Evolutionary conservation across 2,329 filamentous ascomycete species (phyloP), one percentile per base, ranked within the genome.

Genomic region (Talaromyces islandicus): DNA sequence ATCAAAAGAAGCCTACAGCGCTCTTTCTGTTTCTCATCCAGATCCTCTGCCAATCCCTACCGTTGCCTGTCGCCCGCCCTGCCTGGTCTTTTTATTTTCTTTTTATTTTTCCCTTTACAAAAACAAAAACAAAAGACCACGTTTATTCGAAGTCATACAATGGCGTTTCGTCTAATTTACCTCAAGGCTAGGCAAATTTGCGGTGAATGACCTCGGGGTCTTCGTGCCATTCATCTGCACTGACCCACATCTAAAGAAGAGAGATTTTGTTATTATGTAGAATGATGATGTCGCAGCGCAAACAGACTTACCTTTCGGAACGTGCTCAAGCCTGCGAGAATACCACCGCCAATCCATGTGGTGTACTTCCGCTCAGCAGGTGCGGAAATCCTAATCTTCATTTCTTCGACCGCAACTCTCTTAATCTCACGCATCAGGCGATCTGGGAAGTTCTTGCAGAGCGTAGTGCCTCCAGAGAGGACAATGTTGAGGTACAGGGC

Each of bases 151-250:
- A 41, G n/a, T 41, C 38, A 19, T 41, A 17, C 24, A n/a, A 11
- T 12, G 41, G 41, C 46, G 4, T 52, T 9, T 29, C 48, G 12
- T 24, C 3, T n/a, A 29, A 52, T n/a, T 4, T 52, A 12, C 7
- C 21, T 27, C 24, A 14, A 11, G 38, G 54, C 29, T 58, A 97
- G 70, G 91, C 92, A 77, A 97, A 96, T 78, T 96, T 97, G 71
- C 91, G 94, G 78, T 97, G 93, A 73, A 99, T 97, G 70, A 99
- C 94, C 72, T 99, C 93, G 19, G 94, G 94, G 73, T 99, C 96
- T 83, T 99, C 94, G 75, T 99, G 94, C 94, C 94, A 99, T 81
- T 99, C 94, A 73, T 97, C 94, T 73, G 96, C 93, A 78, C 92
- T 96, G 71, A 99, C 94, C 92, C 94, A 97, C 94, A 99, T 99